phyloP scores from a whole-genome alignment of 164 flowering plant species.

The Taxillus chinensis region DNA sequence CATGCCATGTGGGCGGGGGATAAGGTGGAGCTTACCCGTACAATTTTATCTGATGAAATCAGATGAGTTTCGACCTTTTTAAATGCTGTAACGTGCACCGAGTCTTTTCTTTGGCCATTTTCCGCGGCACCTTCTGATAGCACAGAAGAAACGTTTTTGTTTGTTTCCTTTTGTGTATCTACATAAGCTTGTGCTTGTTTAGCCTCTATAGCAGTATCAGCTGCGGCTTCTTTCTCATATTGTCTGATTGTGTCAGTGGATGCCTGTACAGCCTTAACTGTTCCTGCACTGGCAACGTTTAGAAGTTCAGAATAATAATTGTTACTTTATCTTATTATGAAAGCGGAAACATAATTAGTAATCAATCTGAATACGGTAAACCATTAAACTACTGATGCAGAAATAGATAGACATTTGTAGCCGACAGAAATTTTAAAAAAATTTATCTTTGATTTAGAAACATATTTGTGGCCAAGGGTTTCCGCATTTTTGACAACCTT shows the following conservation, averaged over 20 bases:
- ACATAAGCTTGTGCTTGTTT: constrained; percentile 9
- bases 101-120: constrained; percentile 10
- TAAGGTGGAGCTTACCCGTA: constrained; percentile 24
- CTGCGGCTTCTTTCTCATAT: constrained; percentile 15
- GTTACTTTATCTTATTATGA: no score
- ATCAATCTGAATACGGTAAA: no score
- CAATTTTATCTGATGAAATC: constrained; percentile 24
- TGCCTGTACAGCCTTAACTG: constrained; percentile 14
- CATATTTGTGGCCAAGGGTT: no score
- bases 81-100: constrained; percentile 24
- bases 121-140: constrained; percentile 17
- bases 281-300: constrained; percentile 34
- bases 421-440: no score
- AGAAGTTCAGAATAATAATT: constrained; percentile 1
- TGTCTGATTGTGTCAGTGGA: constrained; percentile 19
- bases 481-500: no score
- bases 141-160: constrained; percentile 13
- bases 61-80: constrained; percentile 22
- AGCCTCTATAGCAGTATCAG: no score
- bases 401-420: no score
- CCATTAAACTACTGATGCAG: no score
- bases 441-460: no score
- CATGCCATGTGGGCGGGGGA: background rate
- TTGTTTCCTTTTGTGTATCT: constrained; percentile 6
- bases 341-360: background rate